phyloP scores from a whole-genome alignment of 2,329 filamentous ascomycete species.

The Epichloe gansuensis region DNA sequence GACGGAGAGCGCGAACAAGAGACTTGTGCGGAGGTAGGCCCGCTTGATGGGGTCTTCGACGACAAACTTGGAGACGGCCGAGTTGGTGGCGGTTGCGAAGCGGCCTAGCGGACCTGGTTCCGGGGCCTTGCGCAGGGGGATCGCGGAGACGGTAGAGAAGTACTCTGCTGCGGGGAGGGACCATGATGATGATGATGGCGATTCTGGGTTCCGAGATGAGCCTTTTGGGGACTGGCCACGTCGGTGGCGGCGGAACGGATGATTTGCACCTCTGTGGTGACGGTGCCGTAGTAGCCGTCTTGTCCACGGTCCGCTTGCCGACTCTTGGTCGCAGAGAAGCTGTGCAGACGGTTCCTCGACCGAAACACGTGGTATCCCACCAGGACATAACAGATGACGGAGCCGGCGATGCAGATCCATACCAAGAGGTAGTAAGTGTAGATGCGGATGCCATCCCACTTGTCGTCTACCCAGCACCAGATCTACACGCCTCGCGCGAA shows the following conservation, averaged over 20 bases:
- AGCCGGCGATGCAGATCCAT: constrained; percentile 46
- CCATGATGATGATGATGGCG: constrained; percentile 5
- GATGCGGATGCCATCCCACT: constrained; percentile 45
- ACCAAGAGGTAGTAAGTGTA: constrained; percentile 51
- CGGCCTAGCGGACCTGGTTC: constrained; percentile 4
- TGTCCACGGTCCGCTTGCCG: constrained; percentile 12
- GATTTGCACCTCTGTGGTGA: constrained; percentile 41
- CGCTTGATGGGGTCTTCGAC: constrained; percentile 44
- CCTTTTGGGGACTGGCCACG: constrained; percentile 13
- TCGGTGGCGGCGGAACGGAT: constrained; percentile 17
- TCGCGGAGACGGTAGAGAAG: constrained; percentile 19
- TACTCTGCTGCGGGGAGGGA: constrained; percentile 17
- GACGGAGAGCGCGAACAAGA: constrained; percentile 48
- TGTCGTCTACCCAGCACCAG: constrained; percentile 48
- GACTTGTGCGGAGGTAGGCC: constrained; percentile 47
- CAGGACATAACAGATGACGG: constrained; percentile 40
- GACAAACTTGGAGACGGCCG: constrained; percentile 23
- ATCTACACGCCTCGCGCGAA: constrained; percentile 26
- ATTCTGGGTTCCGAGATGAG: constrained; percentile 12
- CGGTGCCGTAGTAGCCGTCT: constrained; percentile 33
- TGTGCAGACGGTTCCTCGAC: constrained; percentile 41
- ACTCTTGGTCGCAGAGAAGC: constrained; percentile 31
- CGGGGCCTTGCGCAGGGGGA: constrained; percentile 2
- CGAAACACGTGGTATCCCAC: constrained; percentile 50
- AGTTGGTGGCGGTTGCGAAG: constrained; percentile 13